A percentile compares a stretch with the other conserved stretches of the same genome.
These are phyloP conservation scores for Histomonas meleagridis DNA, from an alignment of 208 protist genomes.

Conservation along the genomic window DNA sequence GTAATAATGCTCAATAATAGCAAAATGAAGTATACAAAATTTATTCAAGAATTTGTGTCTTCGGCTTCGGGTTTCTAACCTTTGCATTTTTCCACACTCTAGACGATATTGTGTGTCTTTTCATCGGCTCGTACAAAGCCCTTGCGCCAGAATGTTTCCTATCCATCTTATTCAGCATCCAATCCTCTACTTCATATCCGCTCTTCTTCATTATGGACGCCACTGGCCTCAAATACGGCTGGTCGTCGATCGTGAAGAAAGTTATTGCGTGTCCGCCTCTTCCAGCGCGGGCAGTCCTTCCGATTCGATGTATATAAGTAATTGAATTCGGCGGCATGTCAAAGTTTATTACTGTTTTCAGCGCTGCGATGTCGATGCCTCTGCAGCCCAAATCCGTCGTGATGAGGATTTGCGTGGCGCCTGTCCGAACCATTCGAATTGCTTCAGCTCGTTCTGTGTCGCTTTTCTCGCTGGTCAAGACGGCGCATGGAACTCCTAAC, in stretches of 20 bases:
- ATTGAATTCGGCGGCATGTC: conserved; percentile 51
- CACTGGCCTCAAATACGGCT: background rate
- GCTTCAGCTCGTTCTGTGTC: background rate
- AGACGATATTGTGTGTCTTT: background rate
- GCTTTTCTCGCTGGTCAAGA: background rate
- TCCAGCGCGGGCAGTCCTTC: conserved; percentile 51
- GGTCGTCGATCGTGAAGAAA: conserved; percentile 38
- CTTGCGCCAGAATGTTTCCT: background rate
- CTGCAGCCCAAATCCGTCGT: conserved; percentile 37
- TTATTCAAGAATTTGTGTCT: background rate
- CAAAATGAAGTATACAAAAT: background rate
- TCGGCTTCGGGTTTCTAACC: background rate
- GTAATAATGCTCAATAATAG: background rate
- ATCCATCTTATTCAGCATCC: background rate
- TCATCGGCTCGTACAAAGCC: background rate
- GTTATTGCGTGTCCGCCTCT: conserved; percentile 52
- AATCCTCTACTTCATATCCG: conserved; percentile 6
- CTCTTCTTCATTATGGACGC: background rate
- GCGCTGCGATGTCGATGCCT: conserved; percentile 57
- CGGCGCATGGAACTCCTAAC: background rate
- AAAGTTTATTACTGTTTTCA: conserved; percentile 59
- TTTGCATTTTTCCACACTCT: background rate
- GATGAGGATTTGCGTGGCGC: background rate
- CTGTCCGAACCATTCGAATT: background rate
- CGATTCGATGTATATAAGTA: conserved; percentile 56